Evolutionary conservation across 768 basidiomycete genomes (phyloP).

Genomic region (Leccinum arenicola): DNA sequence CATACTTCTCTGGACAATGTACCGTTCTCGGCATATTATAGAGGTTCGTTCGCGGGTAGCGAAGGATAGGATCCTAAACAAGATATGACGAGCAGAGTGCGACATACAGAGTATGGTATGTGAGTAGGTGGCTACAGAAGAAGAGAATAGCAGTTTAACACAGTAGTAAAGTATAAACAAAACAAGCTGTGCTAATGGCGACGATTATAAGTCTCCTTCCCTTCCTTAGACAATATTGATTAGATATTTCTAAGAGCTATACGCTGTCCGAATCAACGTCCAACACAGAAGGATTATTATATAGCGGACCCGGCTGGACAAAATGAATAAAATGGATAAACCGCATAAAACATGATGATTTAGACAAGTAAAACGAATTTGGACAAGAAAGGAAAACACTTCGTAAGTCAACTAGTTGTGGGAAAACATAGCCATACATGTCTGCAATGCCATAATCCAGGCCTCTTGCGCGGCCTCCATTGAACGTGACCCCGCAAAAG

Average conservation of each 20-base stretch:
- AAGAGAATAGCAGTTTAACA: conserved; percentile 1
- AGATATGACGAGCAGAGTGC: conserved; percentile 3
- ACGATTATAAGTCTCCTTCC: conserved; percentile 16
- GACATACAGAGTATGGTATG: conserved; percentile 1
- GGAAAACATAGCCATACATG: not conserved
- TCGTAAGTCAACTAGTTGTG: not conserved
- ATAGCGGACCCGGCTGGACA: no score
- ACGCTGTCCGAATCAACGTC: conserved; percentile 6
- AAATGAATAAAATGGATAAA: no score
- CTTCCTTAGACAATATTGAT: conserved; percentile 18
- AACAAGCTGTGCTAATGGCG: conserved; percentile 6
- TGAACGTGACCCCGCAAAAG: not conserved
- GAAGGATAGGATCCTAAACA: not conserved
- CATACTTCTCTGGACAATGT: not conserved
- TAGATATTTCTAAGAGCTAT: conserved; percentile 11
- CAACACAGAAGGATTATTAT: conserved; percentile 2
- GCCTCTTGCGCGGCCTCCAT: not conserved
- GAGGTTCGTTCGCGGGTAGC: not conserved
- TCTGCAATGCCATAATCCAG: not conserved
- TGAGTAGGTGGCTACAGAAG: conserved; percentile 18
- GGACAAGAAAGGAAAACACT: not conserved
- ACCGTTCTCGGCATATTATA: not conserved
- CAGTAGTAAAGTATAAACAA: conserved; percentile 2
- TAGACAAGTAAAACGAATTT: no score
- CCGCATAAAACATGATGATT: no score